phyloP scores from a whole-genome alignment of 495 filamentous ascomycete species.

The Neurospora sp. region DNA sequence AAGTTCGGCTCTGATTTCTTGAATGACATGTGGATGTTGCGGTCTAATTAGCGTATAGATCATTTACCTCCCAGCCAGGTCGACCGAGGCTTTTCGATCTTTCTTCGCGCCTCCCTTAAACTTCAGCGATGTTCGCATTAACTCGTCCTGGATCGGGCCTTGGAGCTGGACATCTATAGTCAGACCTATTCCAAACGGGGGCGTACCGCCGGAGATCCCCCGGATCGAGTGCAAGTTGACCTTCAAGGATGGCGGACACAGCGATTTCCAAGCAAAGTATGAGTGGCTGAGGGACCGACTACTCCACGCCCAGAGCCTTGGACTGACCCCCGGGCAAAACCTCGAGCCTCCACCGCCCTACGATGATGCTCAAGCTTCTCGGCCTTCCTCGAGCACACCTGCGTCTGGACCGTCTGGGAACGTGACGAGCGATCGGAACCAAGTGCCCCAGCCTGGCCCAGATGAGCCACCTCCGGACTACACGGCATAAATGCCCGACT shows the following conservation, averaged over 20 bases:
- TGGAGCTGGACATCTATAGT: conserved; percentile 80
- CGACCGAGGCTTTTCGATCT: conserved; percentile 63
- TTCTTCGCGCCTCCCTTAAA: conserved; percentile 83
- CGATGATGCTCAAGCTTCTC: conserved; percentile 28
- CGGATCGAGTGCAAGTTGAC: conserved; percentile 71
- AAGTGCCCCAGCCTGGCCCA: conserved; percentile 39
- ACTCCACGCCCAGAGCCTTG: conserved; percentile 67
- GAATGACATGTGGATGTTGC: not conserved
- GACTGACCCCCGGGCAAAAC: conserved; percentile 36
- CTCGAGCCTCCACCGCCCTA: conserved; percentile 85
- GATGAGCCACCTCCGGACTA: conserved; percentile 87
- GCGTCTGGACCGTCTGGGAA: conserved; percentile 2
- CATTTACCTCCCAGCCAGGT: conserved; percentile 72
- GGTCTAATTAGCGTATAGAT: conserved; percentile 43
- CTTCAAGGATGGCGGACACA: conserved; percentile 91
- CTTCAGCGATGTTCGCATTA: conserved; percentile 79
- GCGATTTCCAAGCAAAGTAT: conserved; percentile 77
- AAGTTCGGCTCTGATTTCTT: conserved; percentile 14
- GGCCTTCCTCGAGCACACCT: conserved; percentile 19
- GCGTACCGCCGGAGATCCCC: conserved; percentile 64
- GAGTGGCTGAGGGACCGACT: conserved; percentile 78
- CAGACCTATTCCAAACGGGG: conserved; percentile 74
- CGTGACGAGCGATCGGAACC: conserved; percentile 10
- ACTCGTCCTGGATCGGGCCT: conserved; percentile 90
- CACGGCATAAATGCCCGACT: conserved; percentile 15